A percentile compares a stretch with the other conserved stretches of the same genome.
Evolutionary conservation across 2,329 filamentous ascomycete species (phyloP).

Genomic region (Hypoxylon sp.): DNA sequence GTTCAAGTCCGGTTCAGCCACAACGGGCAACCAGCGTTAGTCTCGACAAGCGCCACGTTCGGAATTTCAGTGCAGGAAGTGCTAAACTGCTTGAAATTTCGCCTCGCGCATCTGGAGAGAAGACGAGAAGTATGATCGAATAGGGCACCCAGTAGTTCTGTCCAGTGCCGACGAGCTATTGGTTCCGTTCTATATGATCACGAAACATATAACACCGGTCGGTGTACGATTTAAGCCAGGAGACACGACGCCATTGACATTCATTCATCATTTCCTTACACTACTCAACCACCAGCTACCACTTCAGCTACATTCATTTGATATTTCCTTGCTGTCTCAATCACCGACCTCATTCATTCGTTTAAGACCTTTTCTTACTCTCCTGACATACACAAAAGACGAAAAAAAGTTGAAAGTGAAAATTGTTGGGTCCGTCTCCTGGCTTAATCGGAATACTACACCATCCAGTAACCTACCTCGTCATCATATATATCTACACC

Average conservation of each 20-base stretch:
- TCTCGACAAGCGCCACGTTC: conserved; percentile 71
- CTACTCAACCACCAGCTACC: conserved; percentile 21
- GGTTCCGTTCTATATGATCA: conserved; percentile 24
- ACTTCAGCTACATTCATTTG: conserved; percentile 36
- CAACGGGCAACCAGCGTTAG: conserved; percentile 79
- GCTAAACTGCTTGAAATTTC: conserved; percentile 78
- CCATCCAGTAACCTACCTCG: conserved; percentile 14
- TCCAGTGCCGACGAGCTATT: conserved; percentile 13
- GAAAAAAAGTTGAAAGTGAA: conserved; percentile 40
- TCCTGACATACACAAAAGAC: conserved; percentile 34
- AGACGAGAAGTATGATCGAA: conserved; percentile 54
- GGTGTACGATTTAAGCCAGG: conserved; percentile 32
- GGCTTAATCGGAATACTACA: conserved; percentile 29
- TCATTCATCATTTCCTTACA: conserved; percentile 48
- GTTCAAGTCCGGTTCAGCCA: conserved; percentile 52
- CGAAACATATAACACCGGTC: conserved; percentile 24
- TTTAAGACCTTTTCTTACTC: conserved; percentile 47
- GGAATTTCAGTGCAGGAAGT: conserved; percentile 82
- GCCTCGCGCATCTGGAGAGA: conserved; percentile 65
- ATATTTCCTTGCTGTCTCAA: conserved; percentile 44
- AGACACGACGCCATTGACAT: conserved; percentile 42
- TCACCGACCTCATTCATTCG: conserved; percentile 50
- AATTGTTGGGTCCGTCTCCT: conserved; percentile 35
- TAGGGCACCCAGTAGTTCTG: conserved; percentile 44
- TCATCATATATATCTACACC: conserved; percentile 16